phyloP scores from a whole-genome alignment of 2,329 filamentous ascomycete species.

The Scedosporium aurantiacum region DNA sequence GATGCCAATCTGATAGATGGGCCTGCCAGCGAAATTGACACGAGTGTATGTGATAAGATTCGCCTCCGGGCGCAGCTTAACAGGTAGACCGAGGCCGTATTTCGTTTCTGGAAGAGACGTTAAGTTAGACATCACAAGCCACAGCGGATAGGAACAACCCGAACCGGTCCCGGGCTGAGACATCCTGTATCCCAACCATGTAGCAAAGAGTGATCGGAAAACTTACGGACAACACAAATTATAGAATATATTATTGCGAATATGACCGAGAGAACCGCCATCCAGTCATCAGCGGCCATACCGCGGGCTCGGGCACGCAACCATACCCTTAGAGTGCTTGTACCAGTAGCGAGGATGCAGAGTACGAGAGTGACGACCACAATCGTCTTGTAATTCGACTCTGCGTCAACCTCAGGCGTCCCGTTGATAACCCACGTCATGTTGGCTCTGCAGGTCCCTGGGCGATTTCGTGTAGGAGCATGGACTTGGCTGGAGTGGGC shows the following conservation, averaged over 20 bases:
- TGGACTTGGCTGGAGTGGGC: too few species aligned
- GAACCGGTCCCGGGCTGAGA: too few species aligned
- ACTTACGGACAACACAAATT: constrained; percentile 29
- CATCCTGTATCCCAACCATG: too few species aligned
- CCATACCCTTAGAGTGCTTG: constrained; percentile 30
- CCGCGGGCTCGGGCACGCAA: constrained; percentile 30
- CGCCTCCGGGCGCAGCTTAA: constrained; percentile 28
- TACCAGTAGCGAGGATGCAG: constrained; percentile 28
- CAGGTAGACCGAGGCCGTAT: constrained; percentile 39
- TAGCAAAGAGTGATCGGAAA: too few species aligned
- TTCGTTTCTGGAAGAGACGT: constrained; percentile 29
- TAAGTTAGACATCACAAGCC: background rate
- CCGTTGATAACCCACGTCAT: constrained; percentile 43
- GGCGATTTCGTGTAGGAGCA: too few species aligned
- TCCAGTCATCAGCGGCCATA: constrained; percentile 35
- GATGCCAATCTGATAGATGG: constrained; percentile 43
- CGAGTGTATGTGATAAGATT: constrained; percentile 33
- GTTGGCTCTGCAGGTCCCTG: background rate
- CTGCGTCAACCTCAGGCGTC: constrained; percentile 30
- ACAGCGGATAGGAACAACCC: too few species aligned
- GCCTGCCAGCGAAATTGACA: constrained; percentile 41
- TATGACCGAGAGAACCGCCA: constrained; percentile 26
- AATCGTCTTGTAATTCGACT: constrained; percentile 37
- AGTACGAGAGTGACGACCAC: constrained; percentile 34
- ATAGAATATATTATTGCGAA: constrained; percentile 38